Conservation (phyloP, 2,329 filamentous ascomycete species). For the Alternaria sp. region DNA sequence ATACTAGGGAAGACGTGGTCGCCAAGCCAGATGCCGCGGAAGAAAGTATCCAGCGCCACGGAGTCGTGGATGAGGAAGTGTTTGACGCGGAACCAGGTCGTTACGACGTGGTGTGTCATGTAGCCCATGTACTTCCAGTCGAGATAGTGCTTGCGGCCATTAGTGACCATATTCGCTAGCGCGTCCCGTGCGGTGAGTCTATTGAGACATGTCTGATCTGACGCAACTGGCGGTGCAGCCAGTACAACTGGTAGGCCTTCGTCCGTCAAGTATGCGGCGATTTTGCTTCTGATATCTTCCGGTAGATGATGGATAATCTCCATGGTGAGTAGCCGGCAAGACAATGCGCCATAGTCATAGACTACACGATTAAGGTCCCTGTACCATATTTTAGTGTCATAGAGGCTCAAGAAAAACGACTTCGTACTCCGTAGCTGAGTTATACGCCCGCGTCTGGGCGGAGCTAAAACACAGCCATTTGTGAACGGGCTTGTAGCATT, state of each 20-base stretch:
- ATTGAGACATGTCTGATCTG: background rate
- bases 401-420: accelerated
- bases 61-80: background rate
- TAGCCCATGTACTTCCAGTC: background rate
- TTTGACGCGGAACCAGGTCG: background rate
- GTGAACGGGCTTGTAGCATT: background rate
- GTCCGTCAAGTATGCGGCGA: background rate
- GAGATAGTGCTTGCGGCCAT: background rate
- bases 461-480: background rate
- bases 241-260: background rate
- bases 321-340: background rate
- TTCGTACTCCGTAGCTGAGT: background rate
- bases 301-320: background rate
- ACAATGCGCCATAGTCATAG: background rate
- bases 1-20: background rate
- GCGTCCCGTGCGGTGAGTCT: background rate
- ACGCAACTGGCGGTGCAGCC: accelerated
- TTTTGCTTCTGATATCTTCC: background rate
- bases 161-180: background rate
- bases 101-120: background rate
- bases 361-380: background rate
- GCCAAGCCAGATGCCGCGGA: background rate
- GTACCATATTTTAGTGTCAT: accelerated
- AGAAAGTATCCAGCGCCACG: background rate
- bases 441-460: background rate